Base-by-base conservation (phyloP, 768 basidiomycete genomes). In the Termitomyces sp. region DNA sequence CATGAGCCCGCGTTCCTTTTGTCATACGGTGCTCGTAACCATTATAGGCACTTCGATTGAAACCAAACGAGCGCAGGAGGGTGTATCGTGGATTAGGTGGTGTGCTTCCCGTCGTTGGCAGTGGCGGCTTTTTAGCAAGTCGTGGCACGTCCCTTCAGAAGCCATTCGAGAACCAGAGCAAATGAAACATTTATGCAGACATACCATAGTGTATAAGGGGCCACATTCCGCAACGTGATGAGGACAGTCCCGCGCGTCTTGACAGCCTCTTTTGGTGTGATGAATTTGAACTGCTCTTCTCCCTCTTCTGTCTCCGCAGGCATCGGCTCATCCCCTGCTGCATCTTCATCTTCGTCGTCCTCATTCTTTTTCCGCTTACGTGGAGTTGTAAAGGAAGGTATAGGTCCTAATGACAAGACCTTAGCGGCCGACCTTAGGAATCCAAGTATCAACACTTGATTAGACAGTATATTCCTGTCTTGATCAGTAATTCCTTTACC, bases 11-110 rank as follows among this genome's bases (percentile, higher is more conserved):
- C 73, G 82, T 91, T 5, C 95, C 95, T 64, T 94, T 89, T 3
- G 96, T 97, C 85, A 96, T 89, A n/a, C 91, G 76, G 67, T 98
- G 96, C 61, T 87, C 87, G 63, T 98, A 98, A 1, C 91, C 93
- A 45, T 80, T 82, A 84, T 93, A 98, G 0, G 73, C 58, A 10
- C 68, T 67, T 39, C 89, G 76, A 39, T 83, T 73, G 65, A 98
- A 98, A 16, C 68, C 74, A 68, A 95, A 98, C 0, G 93, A 95
- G 27, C 91, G 81, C 16, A 93, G 67, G 11, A 88, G 76, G 2
- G 68, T 78, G 66, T 88, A 98, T 5, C 68, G 72, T 5, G 91
- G 89, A 64, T 87, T 89, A n/a, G 73, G 70, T 3, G 72, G 70
- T 36, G 74, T 72, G 41, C 75, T 78, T 3, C 72, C 64, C 13